These are phyloP conservation scores for Canavalia ensiformis DNA, from an alignment of 306 rosid genomes.

Conservation along the genomic window DNA sequence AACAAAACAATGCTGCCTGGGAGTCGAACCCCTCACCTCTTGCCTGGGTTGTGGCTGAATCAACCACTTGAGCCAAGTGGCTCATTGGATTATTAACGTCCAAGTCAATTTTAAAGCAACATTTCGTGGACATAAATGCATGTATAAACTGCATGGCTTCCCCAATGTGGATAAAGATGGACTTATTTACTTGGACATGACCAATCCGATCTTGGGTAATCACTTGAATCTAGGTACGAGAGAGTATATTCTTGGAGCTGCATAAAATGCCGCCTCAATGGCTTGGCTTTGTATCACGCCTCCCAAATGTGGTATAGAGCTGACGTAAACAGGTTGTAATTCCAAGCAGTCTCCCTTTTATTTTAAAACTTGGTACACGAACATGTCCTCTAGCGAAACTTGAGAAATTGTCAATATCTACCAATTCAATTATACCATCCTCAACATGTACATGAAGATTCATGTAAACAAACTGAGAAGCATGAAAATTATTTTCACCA, in stretches of 20 bases:
- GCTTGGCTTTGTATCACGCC: conserved; percentile 70
- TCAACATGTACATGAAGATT: conserved; percentile 81
- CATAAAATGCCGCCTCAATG: conserved; percentile 88
- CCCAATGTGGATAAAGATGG: too few species aligned
- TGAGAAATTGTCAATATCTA: conserved; percentile 57
- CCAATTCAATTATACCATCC: conserved; percentile 77
- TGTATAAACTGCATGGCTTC: too few species aligned
- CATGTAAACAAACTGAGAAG: conserved; percentile 89
- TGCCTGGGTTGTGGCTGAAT: too few species aligned
- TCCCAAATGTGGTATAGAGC: conserved; percentile 73
- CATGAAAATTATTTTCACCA: conserved; percentile 76
- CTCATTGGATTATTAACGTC: too few species aligned
- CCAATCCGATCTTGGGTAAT: too few species aligned
- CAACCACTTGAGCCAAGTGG: too few species aligned
- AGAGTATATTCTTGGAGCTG: conserved; percentile 79
- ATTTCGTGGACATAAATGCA: too few species aligned
- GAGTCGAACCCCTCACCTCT: too few species aligned
- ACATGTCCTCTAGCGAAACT: conserved; percentile 57
- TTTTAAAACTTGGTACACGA: conserved; percentile 65
- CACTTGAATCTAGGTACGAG: neutral
- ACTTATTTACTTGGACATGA: too few species aligned
- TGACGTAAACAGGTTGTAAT: conserved; percentile 80
- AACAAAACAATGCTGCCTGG: too few species aligned
- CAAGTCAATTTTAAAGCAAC: too few species aligned
- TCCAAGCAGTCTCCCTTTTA: conserved; percentile 78